Evolutionary conservation across 2,329 filamentous ascomycete genomes (phyloP), one percentile per base, ranked within the genome.

Genomic region (Onygenales sp.): DNA sequence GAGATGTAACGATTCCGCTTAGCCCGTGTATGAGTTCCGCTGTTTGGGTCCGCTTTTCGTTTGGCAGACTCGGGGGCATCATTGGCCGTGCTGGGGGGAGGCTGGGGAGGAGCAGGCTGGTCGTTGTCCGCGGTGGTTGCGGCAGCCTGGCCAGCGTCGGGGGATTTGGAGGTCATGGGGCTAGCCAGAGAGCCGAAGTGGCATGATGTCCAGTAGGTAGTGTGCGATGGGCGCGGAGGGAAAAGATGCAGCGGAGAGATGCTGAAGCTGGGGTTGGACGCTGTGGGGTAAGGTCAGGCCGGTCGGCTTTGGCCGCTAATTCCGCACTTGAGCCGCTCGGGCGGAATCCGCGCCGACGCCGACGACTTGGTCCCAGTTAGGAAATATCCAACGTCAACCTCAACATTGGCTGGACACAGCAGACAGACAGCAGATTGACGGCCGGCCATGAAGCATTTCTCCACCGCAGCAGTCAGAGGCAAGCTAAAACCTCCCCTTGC

Each of bases 1-100:
- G 81, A 83, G 59, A 84, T 84, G 67, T 85, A 85, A 59, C 82
- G 77, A 70, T 83, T 84, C 65, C 82, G 76, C 73, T 84, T 84
- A 59, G 81, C 74, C 59, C 81, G 75, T 59, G 74, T 75, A 53
- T 77, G 77, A 13, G 72, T 71, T 68, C 70, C 70, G 68, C 67
- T 70, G 59, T 60, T 57, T 50, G 56, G 65, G 66, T 72, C 70
- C 64, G 69, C 69, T 58, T 71, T 72, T 61, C 70, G 66, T 64
- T 73, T 74, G 13, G 21, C 47, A 32, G 34, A 6, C 11, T 49
- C 47, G 14, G 11, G 6, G 32, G 37, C 39, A 14, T 34, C 13
- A 33, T 39, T 43, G 36, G 10, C n/a, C n/a, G 27, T 43, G 42
- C 40, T 37, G 49, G 27, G 27, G 40, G 4, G 6, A 32, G 42